Base-by-base conservation (phyloP, 352 stramenopile genomes). In the Pythium myriotylum region DNA sequence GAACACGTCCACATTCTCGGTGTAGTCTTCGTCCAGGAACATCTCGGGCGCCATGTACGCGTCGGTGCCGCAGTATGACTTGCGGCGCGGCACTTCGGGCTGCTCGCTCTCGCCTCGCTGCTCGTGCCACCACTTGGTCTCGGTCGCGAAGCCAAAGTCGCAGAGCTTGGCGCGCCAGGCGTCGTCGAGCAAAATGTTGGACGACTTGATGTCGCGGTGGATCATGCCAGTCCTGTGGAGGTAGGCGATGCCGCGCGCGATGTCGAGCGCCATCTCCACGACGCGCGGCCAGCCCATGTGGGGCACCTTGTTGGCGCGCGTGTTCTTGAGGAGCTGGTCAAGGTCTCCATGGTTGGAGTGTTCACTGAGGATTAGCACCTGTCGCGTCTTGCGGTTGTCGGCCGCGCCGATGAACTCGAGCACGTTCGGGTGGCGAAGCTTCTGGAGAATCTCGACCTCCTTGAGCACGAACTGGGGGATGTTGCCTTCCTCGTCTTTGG, bases 231-330 rank as follows among this genome's bases (percentile, higher is more conserved):
- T 74, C 42, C 78, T 75, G 74, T 99, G 97, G 53, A 99, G 70
- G 76, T 99, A 99, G 49, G 92, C 81, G 54, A 99, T 92, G 59
- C 94, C 96, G 49, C 88, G 74, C 0, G 96, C 93, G 6, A 85
- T 74, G 47, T 96, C 86, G 23, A 93, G 66, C 13, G 83, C 85
- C 43, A 94, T 89, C 40, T 80, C 82, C 13, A 77, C 65, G 43
- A 90, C 77, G 14, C 71, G 50, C 10, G 70, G 52, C 86, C 86
- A 95, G 22, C 84, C 82, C 23, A 89, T 54, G 33, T 93, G 84
- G 1, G 54, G 5, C 32, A 69, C 67, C 16, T 68, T 67, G 1
- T 69, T 70, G 10, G 65, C 81, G 37, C 82, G 82, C 54, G 86
- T 88, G 16, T 64, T 58, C 42, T 84, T 80, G 19, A 93, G 70